Conservation (phyloP, 306 rosid genomes). For the Adenanthera pavonina region DNA sequence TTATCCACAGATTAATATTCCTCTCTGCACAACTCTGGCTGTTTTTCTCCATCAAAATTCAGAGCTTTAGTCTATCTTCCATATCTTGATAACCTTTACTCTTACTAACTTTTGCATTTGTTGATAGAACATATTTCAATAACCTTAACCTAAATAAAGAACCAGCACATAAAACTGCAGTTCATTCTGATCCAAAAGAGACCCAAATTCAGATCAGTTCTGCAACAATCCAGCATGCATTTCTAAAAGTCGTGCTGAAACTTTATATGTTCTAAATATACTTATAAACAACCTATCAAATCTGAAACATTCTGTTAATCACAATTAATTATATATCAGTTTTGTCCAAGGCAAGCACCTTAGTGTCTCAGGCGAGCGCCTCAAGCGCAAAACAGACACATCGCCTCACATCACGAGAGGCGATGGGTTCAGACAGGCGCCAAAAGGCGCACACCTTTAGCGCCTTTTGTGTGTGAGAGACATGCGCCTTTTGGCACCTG, state of each 20-base stretch:
- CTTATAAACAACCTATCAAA: neutral
- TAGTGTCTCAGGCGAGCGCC: too few species aligned
- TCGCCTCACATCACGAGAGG: too few species aligned
- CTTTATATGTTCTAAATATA: neutral
- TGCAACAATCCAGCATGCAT: neutral
- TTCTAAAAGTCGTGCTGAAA: neutral
- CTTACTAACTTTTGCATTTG: neutral
- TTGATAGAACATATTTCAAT: slow-evolving; percentile 16
- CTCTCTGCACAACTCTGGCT: neutral
- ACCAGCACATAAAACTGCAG: neutral
- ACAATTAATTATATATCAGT: neutral
- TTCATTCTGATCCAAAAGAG: neutral
- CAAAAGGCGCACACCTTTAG: too few species aligned
- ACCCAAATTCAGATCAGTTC: neutral
- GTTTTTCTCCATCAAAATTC: neutral
- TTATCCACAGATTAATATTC: neutral
- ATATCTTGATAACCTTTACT: neutral
- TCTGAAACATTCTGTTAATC: neutral
- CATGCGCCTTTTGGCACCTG: too few species aligned
- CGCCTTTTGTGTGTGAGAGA: too few species aligned
- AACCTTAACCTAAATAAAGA: neutral
- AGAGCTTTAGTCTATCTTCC: neutral
- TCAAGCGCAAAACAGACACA: too few species aligned
- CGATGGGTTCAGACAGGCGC: too few species aligned
- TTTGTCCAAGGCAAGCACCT: too few species aligned